Conservation (phyloP, 495 filamentous ascomycete genomes). For the Extremus antarcticus region DNA sequence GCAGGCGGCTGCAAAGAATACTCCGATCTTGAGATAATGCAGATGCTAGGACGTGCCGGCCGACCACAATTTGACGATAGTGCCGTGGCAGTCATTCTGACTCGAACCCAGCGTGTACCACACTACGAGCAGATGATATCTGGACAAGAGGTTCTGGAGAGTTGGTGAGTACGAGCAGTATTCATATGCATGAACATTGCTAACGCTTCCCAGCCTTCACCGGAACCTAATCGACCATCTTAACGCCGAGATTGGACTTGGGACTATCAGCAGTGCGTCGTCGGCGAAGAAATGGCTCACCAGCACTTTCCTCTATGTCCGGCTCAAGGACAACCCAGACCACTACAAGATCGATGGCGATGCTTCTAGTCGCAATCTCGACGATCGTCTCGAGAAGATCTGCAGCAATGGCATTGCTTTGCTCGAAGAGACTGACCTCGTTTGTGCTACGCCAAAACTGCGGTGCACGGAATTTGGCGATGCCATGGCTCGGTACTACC, state of each 20-base stretch:
- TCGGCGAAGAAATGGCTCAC: conserved; percentile 74
- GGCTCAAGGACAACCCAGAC: conserved; percentile 65
- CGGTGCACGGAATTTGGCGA: conserved; percentile 68
- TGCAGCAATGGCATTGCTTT: conserved; percentile 68
- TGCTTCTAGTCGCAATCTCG: conserved; percentile 41
- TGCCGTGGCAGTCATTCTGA: conserved; percentile 81
- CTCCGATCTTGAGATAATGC: conserved; percentile 89
- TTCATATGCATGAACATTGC: not conserved
- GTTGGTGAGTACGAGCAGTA: conserved; percentile 37
- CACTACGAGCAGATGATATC: conserved; percentile 77
- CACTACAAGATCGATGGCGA: conserved; percentile 65
- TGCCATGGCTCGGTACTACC: conserved; percentile 88
- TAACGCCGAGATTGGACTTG: conserved; percentile 85
- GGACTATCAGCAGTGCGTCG: conserved; percentile 58
- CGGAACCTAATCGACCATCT: conserved; percentile 82
- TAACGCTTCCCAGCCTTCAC: conserved; percentile 48
- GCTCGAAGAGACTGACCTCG: conserved; percentile 50
- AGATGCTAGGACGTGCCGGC: conserved; percentile 93
- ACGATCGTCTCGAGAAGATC: conserved; percentile 65
- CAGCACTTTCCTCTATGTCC: conserved; percentile 79
- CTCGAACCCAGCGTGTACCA: conserved; percentile 51
- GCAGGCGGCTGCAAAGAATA: conserved; percentile 62
- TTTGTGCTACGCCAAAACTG: conserved; percentile 39
- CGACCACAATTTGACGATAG: conserved; percentile 85
- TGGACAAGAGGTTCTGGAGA: conserved; percentile 76